These are phyloP conservation scores for Dalbergia cochinchinensis DNA, from an alignment of 306 rosid genomes.

Conservation along the genomic window DNA sequence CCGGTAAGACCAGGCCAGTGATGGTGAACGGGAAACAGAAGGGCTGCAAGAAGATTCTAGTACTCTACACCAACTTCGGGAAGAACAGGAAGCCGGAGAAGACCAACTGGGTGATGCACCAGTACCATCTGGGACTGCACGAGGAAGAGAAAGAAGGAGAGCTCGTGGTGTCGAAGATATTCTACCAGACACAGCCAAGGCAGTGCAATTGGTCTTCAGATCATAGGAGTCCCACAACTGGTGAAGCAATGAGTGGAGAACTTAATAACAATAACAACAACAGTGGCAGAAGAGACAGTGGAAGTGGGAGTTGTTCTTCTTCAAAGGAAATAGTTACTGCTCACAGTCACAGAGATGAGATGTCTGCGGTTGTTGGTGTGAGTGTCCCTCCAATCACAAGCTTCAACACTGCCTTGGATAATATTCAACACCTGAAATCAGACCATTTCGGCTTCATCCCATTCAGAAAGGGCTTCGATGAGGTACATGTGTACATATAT, in stretches of 20 bases:
- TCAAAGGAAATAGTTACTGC: slow-evolving; percentile 56
- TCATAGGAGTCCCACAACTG: slow-evolving; percentile 52
- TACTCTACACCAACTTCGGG: slow-evolving; percentile 91
- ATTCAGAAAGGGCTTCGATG: slow-evolving; percentile 74
- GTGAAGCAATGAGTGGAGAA: slow-evolving; percentile 58
- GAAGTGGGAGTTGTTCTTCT: slow-evolving; percentile 81
- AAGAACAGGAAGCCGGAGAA: slow-evolving; percentile 94
- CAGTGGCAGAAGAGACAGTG: slow-evolving; percentile 54
- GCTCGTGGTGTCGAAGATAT: slow-evolving; percentile 91
- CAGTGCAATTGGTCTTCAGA: slow-evolving; percentile 86
- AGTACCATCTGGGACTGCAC: slow-evolving; percentile 86
- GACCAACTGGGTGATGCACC: slow-evolving; percentile 99
- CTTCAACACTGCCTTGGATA: slow-evolving; percentile 55
- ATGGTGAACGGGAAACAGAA: slow-evolving; percentile 87
- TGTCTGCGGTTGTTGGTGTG: slow-evolving; percentile 54
- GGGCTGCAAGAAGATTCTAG: slow-evolving; percentile 96
- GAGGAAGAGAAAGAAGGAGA: slow-evolving; percentile 98
- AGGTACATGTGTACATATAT: slow-evolving; percentile 53
- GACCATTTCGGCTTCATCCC: slow-evolving; percentile 83
- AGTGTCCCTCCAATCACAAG: slow-evolving; percentile 54
- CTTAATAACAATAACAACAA: slow-evolving; percentile 8
- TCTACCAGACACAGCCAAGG: slow-evolving; percentile 96
- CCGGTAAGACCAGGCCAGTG: slow-evolving; percentile 94
- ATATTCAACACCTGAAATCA: slow-evolving; percentile 75
- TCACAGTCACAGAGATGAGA: slow-evolving; percentile 54